Conservation (phyloP, 2,329 filamentous ascomycete genomes). For the Drechslerella coelobrocha region DNA sequence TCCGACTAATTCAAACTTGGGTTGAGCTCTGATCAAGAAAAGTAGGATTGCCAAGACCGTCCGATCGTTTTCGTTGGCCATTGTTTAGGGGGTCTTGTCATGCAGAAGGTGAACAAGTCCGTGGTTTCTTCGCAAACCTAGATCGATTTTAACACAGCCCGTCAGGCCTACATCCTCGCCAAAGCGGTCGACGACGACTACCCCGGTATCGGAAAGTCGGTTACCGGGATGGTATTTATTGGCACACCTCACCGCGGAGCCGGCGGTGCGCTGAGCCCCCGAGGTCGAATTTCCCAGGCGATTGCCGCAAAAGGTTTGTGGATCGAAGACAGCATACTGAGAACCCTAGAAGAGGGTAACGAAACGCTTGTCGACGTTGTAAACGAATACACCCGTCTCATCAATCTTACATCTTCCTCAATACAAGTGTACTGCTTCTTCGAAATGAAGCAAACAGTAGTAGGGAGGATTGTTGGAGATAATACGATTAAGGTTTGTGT, state of each 20-base stretch:
- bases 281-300: slow-evolving; percentile 10
- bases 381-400: slow-evolving; percentile 3
- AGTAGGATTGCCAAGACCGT: slow-evolving; percentile 41
- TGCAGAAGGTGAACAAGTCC: slow-evolving; percentile 53
- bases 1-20: not conserved
- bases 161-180: slow-evolving; percentile 48
- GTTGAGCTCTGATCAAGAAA: slow-evolving; percentile 28
- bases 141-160: slow-evolving; percentile 7
- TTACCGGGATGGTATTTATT: slow-evolving; percentile 15
- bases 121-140: no score
- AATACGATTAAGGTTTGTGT: slow-evolving; percentile 10
- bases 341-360: not conserved
- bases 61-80: slow-evolving; percentile 56
- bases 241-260: slow-evolving; percentile 14
- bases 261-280: slow-evolving; percentile 5
- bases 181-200: slow-evolving; percentile 22
- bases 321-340: not conserved
- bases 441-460: slow-evolving; percentile 7
- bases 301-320: slow-evolving; percentile 1
- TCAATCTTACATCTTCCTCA: not conserved
- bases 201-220: slow-evolving; percentile 5
- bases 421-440: slow-evolving; percentile 10
- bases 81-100: slow-evolving; percentile 55
- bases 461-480: slow-evolving; percentile 3
- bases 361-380: slow-evolving; percentile 14